Conservation (phyloP, 2,329 filamentous ascomycete genomes). For the Fusarium nurragi region DNA sequence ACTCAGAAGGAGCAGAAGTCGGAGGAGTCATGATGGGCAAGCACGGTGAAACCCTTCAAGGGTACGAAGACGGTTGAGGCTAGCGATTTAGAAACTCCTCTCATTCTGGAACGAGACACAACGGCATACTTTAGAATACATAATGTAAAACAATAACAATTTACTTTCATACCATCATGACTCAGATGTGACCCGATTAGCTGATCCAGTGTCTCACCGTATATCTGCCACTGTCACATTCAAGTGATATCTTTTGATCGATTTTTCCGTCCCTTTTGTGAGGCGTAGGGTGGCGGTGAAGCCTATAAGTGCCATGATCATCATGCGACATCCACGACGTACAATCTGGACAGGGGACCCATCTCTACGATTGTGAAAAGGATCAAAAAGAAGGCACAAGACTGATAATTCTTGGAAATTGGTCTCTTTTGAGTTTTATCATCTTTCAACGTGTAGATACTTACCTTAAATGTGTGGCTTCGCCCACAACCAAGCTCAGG, state of each 20-base stretch:
- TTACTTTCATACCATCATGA: slow-evolving; percentile 3
- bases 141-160: slow-evolving; percentile 3
- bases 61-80: background rate
- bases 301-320: slow-evolving; percentile 28
- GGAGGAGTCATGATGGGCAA: slow-evolving; percentile 25
- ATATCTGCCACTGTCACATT: background rate
- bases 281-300: slow-evolving; percentile 38
- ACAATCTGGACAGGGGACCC: slow-evolving; percentile 28
- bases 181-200: slow-evolving; percentile 9
- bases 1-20: slow-evolving; percentile 6
- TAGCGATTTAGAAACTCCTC: background rate
- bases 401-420: slow-evolving; percentile 11
- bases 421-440: background rate
- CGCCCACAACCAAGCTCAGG: background rate
- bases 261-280: slow-evolving; percentile 6
- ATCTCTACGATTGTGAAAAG: slow-evolving; percentile 18
- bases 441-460: background rate
- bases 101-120: background rate
- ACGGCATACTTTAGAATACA: background rate
- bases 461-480: slow-evolving; percentile 9
- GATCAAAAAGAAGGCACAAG: slow-evolving; percentile 17
- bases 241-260: background rate
- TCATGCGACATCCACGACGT: slow-evolving; percentile 34
- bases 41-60: background rate
- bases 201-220: background rate